Evolutionary conservation across 1,139 yeast genomes (phyloP).

Genomic region (Arxiozyma heterogenica): DNA sequence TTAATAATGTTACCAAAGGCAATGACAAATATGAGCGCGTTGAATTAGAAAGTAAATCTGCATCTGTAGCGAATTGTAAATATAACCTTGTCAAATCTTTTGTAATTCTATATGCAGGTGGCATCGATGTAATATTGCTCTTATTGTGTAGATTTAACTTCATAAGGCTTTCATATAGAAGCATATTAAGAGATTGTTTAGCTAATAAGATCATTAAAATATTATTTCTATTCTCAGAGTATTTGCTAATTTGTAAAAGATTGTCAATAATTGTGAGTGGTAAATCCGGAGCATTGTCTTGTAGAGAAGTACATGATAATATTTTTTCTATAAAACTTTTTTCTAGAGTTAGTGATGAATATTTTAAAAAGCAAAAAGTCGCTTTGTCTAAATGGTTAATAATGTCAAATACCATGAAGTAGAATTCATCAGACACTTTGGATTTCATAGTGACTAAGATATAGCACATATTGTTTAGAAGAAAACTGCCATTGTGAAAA

Average conservation of each 20-base stretch:
- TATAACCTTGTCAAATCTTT: conserved; percentile 37
- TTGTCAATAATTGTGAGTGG: conserved; percentile 1
- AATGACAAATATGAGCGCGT: conserved; percentile 37
- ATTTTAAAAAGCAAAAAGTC: neutral
- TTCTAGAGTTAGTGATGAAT: neutral
- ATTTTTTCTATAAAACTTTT: conserved; percentile 2
- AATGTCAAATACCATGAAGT: neutral
- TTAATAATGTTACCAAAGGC: conserved; percentile 39
- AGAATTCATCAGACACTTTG: neutral
- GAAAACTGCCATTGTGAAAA: neutral
- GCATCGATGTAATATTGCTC: neutral
- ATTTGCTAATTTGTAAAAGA: neutral
- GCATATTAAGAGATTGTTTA: conserved; percentile 2
- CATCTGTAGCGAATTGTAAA: conserved; percentile 61
- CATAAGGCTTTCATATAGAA: conserved; percentile 2
- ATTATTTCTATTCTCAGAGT: conserved; percentile 3
- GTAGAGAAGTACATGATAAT: neutral
- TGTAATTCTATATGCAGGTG: conserved; percentile 3
- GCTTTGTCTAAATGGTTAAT: neutral
- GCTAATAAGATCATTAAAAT: conserved; percentile 4
- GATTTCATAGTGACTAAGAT: neutral
- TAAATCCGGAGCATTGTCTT: neutral
- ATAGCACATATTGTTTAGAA: conserved; percentile 3
- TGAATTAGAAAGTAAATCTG: conserved; percentile 40
- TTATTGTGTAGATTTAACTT: neutral